Evolutionary conservation across 176 grass and related monocot genomes (phyloP).

Genomic region (Themeda triandra): DNA sequence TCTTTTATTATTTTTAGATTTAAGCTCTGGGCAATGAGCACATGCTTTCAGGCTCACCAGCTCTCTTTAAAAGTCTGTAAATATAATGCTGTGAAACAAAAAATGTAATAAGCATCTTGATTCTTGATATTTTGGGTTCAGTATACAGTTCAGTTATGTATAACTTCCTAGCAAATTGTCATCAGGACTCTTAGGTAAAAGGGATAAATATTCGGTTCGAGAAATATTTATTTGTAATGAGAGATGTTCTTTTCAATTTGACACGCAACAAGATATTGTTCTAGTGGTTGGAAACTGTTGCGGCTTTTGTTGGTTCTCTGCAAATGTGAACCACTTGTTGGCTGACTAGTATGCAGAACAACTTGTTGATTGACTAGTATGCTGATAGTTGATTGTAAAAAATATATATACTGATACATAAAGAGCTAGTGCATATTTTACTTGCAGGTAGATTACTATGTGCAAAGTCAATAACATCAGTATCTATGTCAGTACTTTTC

Average conservation of each 20-base stretch:
- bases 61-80: background rate
- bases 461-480: background rate
- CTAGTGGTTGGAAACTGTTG: constrained; percentile 11
- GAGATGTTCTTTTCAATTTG: background rate
- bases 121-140: background rate
- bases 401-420: constrained; percentile 1
- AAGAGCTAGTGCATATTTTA: background rate
- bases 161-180: background rate
- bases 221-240: background rate
- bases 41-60: background rate
- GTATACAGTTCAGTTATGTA: background rate
- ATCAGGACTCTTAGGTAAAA: background rate
- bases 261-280: constrained; percentile 8
- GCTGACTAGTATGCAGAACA: background rate
- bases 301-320: background rate
- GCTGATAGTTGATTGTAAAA: background rate
- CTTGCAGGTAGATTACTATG: constrained; percentile 14
- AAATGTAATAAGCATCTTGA: background rate
- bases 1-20: background rate
- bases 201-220: background rate
- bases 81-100: background rate
- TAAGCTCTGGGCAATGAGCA: background rate
- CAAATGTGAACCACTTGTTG: background rate
- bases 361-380: background rate
- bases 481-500: background rate